Base-by-base conservation (phyloP, 2,329 filamentous ascomycete species). In the Alternaria ethzedia region DNA sequence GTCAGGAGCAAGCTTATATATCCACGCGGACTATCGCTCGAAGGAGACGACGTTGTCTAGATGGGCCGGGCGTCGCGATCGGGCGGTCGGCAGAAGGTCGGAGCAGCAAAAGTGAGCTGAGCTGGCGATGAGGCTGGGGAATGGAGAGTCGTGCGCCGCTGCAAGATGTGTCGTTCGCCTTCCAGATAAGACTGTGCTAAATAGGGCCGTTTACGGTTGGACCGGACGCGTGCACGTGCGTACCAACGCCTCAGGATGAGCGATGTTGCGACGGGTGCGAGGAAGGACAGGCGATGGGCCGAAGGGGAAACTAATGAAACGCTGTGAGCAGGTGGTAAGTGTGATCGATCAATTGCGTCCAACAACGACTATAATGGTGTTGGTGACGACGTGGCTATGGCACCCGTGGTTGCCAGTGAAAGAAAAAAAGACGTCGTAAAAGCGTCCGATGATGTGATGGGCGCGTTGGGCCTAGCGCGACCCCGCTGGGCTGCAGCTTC, bases 131-230 rank as follows among this genome's bases (percentile, higher is more conserved):
- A 66, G 58, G 62, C 57, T 56, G 59, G 54, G 54, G 66, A 61
- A 13, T 52, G 55, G 44, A 26, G 32, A 20, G 36, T 60, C 61
- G 55, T 49, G 64, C 46, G 43, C 63, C 50, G 70, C 72, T 75
- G 74, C 74, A 74, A 54, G 64, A 68, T 57, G 62, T 74, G 74
- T 70, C 54, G 59, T 63, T 67, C 54, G 67, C 65, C 70, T 75
- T 74, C 74, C 73, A 63, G 72, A 75, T 69, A 72, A 74, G 73
- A 57, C 61, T 54, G 59, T 68, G 63, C 70, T 59, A 65, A 69
- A 57, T 68, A 59, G 73, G 69, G 56, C 61, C 55, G 59, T 71
- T 58, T 70, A 67, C 69, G 72, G 69, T 65, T 70, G 58, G 65
- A 55, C 63, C 70, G 66, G 68, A 55, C 46, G 50, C 41, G 25